phyloP scores from a whole-genome alignment of 2,329 filamentous ascomycete species.

The Cercospora sp. region DNA sequence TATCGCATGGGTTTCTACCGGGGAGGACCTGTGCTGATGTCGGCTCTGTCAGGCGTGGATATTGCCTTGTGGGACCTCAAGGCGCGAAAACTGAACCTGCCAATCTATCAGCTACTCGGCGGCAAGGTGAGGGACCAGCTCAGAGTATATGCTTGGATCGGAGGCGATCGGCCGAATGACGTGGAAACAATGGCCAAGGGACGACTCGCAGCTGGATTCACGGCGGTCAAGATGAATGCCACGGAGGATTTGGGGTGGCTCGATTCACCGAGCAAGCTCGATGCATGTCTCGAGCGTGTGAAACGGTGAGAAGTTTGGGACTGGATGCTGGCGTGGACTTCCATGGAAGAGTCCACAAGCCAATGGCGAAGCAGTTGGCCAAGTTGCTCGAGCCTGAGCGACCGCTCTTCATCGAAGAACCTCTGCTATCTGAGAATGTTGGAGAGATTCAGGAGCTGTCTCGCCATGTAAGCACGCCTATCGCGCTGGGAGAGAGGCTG shows the following conservation, averaged over 20 bases:
- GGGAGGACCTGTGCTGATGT: slow-evolving; percentile 78
- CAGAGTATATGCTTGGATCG: slow-evolving; percentile 77
- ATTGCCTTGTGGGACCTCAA: slow-evolving; percentile 81
- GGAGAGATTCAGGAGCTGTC: slow-evolving; percentile 65
- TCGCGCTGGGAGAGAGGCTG: slow-evolving; percentile 71
- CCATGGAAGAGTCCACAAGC: slow-evolving; percentile 73
- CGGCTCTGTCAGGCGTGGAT: slow-evolving; percentile 72
- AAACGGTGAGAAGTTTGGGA: slow-evolving; percentile 66
- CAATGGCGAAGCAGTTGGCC: slow-evolving; percentile 76
- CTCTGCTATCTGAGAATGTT: slow-evolving; percentile 67
- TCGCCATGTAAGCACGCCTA: slow-evolving; percentile 60
- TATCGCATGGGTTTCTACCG: slow-evolving; percentile 73
- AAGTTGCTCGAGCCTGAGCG: slow-evolving; percentile 65
- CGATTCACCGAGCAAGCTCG: slow-evolving; percentile 66
- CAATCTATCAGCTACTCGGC: slow-evolving; percentile 72
- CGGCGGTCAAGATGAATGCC: slow-evolving; percentile 74
- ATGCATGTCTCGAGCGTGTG: slow-evolving; percentile 65
- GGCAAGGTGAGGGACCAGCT: slow-evolving; percentile 71
- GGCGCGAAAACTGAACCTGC: slow-evolving; percentile 62
- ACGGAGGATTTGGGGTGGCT: slow-evolving; percentile 76
- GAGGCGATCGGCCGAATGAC: slow-evolving; percentile 69
- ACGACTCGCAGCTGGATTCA: slow-evolving; percentile 63
- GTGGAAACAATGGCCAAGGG: slow-evolving; percentile 55
- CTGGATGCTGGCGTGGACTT: slow-evolving; percentile 76
- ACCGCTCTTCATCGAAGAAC: slow-evolving; percentile 74